These are phyloP conservation scores for Quercus cerris DNA, from an alignment of 306 rosid species.

Conservation along the genomic window DNA sequence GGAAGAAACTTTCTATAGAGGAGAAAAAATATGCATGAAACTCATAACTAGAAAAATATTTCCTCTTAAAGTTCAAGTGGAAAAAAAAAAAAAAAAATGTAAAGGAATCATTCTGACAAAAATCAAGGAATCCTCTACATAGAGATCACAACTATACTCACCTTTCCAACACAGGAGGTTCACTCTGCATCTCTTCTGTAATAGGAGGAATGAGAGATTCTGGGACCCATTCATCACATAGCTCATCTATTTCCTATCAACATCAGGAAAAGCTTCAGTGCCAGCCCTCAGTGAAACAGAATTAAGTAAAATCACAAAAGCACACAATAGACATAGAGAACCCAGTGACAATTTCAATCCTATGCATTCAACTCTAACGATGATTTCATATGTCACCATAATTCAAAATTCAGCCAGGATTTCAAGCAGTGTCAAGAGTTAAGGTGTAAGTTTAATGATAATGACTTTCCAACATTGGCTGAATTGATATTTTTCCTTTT, in stretches of 20 bases:
- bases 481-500: not conserved
- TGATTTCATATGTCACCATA: not conserved
- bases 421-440: not conserved
- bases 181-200: constrained; percentile 59
- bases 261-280: not conserved
- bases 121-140: not conserved
- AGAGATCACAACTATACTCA: constrained; percentile 31
- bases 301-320: not conserved
- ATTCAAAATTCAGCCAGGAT: not conserved
- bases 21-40: not conserved
- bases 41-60: not conserved
- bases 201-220: constrained; percentile 88
- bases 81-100: not conserved
- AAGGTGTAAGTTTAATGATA: too few species aligned
- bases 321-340: not conserved
- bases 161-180: constrained; percentile 96
- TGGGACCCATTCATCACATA: constrained; percentile 95
- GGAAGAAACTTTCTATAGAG: not conserved
- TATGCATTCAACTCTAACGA: not conserved
- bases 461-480: not conserved
- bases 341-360: not conserved
- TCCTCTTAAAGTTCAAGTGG: not conserved
- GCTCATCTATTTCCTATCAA: constrained; percentile 83
- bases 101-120: not conserved
- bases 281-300: not conserved